Percentiles rank a stretch among this genome's conserved stretches.
Evolutionary conservation across 768 basidiomycete species (phyloP).

Genomic region (Tricholoma hemisulphureum): DNA sequence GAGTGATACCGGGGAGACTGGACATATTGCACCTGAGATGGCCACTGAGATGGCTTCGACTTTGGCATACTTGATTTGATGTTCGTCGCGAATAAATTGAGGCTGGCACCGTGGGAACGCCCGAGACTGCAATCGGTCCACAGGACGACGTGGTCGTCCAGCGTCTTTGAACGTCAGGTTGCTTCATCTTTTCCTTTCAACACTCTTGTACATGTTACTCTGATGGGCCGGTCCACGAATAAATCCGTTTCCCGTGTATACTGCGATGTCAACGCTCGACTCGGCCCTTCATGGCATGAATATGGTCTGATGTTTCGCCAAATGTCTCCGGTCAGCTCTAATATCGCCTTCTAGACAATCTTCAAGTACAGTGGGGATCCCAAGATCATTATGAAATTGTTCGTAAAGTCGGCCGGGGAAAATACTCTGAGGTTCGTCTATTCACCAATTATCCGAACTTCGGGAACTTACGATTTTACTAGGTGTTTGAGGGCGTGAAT

Average conservation of each 20-base stretch:
- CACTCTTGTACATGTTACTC: conserved; percentile 18
- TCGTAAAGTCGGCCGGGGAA: conserved; percentile 91
- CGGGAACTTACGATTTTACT: conserved; percentile 13
- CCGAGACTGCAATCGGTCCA: not conserved
- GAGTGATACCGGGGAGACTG: conserved; percentile 50
- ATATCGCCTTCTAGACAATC: conserved; percentile 63
- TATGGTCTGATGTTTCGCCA: conserved; percentile 61
- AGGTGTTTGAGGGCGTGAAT: conserved; percentile 95
- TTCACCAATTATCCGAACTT: conserved; percentile 7
- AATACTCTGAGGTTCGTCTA: conserved; percentile 81
- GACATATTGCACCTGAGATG: conserved; percentile 55
- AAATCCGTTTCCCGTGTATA: conserved; percentile 88
- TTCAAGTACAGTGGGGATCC: conserved; percentile 96
- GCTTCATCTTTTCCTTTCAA: conserved; percentile 6
- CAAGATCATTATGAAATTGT: conserved; percentile 99
- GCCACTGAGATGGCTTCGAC: conserved; percentile 30
- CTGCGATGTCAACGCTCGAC: conserved; percentile 80
- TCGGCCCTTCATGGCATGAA: conserved; percentile 93
- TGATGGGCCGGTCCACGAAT: conserved; percentile 69
- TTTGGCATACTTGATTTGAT: not conserved
- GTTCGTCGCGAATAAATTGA: not conserved
- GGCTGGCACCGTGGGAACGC: conserved; percentile 29
- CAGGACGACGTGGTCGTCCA: not conserved
- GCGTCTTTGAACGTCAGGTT: not conserved
- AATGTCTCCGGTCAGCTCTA: conserved; percentile 16